Conservation (phyloP, 192 early-diverging fungal genomes). For the Tieghemiomyces parasiticus region DNA sequence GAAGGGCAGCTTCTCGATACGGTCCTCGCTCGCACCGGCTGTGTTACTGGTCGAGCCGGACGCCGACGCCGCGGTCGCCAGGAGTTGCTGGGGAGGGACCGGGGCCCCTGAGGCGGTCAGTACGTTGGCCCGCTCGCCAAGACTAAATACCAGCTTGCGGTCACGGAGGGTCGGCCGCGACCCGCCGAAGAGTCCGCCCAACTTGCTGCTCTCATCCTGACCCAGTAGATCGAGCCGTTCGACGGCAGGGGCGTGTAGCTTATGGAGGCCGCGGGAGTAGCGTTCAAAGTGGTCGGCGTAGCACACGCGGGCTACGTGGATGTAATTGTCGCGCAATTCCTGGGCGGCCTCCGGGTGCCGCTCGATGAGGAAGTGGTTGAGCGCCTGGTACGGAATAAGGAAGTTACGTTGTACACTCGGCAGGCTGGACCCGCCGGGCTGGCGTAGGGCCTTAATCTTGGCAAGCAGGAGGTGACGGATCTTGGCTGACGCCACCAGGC, state of each 20-base stretch:
- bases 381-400: slow-evolving; percentile 79
- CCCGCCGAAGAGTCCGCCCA: slow-evolving; percentile 54
- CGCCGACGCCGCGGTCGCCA: slow-evolving; percentile 33
- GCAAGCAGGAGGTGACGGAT: slow-evolving; percentile 77
- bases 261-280: slow-evolving; percentile 60
- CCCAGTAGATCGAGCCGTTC: slow-evolving; percentile 81
- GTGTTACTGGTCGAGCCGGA: too few relatives aligned
- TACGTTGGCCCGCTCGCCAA: slow-evolving; percentile 69
- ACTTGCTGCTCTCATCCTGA: slow-evolving; percentile 57
- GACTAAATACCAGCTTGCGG: slow-evolving; percentile 68
- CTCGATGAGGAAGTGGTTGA: slow-evolving; percentile 84
- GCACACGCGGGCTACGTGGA: slow-evolving; percentile 70
- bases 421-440: slow-evolving; percentile 87
- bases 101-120: too few relatives aligned
- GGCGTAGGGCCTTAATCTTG: slow-evolving; percentile 72
- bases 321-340: slow-evolving; percentile 79
- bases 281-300: slow-evolving; percentile 82
- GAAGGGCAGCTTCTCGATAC: slow-evolving; percentile 36
- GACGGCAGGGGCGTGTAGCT: slow-evolving; percentile 55
- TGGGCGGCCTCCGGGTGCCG: slow-evolving; percentile 71
- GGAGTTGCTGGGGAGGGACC: slow-evolving; percentile 76
- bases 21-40: too few relatives aligned
- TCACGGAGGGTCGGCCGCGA: slow-evolving; percentile 56
- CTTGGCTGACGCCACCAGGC: slow-evolving; percentile 67
- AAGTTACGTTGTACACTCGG: slow-evolving; percentile 84